Percentiles rank a stretch among this genome's conserved stretches.
These are phyloP conservation scores for Xylaria multiplex DNA, from an alignment of 2,329 filamentous ascomycete species.

Conservation along the genomic window DNA sequence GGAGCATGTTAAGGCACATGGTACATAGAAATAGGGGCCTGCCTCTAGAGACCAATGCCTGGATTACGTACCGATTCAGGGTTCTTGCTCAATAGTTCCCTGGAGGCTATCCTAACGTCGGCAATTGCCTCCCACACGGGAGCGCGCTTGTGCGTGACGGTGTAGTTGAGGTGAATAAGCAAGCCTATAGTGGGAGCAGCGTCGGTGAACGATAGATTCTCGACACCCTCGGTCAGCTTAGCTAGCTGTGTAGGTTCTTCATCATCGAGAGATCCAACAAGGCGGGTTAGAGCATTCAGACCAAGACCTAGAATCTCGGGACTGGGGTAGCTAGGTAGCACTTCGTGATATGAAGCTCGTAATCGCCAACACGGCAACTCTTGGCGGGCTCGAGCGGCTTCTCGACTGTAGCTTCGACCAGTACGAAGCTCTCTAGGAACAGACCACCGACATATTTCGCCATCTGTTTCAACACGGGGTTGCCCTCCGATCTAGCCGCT, in stretches of 20 bases:
- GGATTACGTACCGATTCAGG: constrained; percentile 59
- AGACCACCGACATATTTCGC: constrained; percentile 87
- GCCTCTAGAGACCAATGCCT: too few relatives aligned
- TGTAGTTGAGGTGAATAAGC: constrained; percentile 88
- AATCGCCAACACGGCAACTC: constrained; percentile 80
- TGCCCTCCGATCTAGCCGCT: constrained; percentile 71
- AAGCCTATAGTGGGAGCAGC: constrained; percentile 77
- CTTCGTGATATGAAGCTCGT: constrained; percentile 90
- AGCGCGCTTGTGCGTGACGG: constrained; percentile 89
- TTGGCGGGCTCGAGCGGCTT: constrained; percentile 88
- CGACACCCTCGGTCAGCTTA: constrained; percentile 50
- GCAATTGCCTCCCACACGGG: constrained; percentile 87
- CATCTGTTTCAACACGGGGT: constrained; percentile 81
- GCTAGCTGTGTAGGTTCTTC: constrained; percentile 56
- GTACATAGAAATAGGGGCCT: constrained; percentile 14
- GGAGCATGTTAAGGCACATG: neutral
- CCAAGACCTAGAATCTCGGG: constrained; percentile 68
- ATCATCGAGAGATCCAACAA: constrained; percentile 68
- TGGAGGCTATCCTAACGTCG: constrained; percentile 66
- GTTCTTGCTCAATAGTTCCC: constrained; percentile 80
- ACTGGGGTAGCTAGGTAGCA: constrained; percentile 76
- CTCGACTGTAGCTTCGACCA: constrained; percentile 82
- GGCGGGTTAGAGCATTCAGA: constrained; percentile 64
- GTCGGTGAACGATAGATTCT: constrained; percentile 53
- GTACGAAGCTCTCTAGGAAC: constrained; percentile 82